Percentiles rank a stretch among this genome's conserved stretches.
These are phyloP conservation scores for Fusarium circinatum DNA, from an alignment of 2,329 filamentous ascomycete species.

Conservation along the genomic window DNA sequence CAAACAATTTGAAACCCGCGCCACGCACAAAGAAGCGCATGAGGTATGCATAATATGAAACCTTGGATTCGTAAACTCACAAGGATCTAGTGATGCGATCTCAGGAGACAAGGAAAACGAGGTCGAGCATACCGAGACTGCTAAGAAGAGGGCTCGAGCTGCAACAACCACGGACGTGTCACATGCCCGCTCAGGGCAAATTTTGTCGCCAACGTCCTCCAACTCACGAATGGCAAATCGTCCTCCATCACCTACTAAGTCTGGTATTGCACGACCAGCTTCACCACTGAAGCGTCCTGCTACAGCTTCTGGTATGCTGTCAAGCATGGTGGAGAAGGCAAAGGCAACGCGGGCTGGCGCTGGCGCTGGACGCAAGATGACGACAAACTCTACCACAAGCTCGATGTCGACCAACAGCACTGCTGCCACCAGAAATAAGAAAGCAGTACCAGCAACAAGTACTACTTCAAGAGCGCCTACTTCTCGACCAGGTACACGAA, in stretches of 20 bases:
- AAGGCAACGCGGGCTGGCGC: constrained; percentile 64
- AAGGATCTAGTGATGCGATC: constrained; percentile 67
- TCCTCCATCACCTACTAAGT: constrained; percentile 64
- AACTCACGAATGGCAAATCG: constrained; percentile 75
- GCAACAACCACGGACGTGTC: constrained; percentile 55
- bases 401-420: constrained; percentile 53
- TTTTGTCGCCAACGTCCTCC: constrained; percentile 84
- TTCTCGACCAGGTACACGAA: constrained; percentile 57
- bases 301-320: constrained; percentile 58
- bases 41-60: constrained; percentile 55
- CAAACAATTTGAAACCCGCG: constrained; percentile 33
- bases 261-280: constrained; percentile 65
- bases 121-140: constrained; percentile 65
- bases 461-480: constrained; percentile 50
- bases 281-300: constrained; percentile 70
- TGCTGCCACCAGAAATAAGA: constrained; percentile 48
- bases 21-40: constrained; percentile 57
- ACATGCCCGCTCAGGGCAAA: constrained; percentile 59
- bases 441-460: constrained; percentile 48
- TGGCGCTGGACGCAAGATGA: constrained; percentile 57
- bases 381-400: constrained; percentile 56
- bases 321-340: constrained; percentile 69
- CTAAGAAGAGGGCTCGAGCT: constrained; percentile 73
- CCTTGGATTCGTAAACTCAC: constrained; percentile 33
- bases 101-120: constrained; percentile 83